Evolutionary conservation across 345 rosid genomes (phyloP), one percentile per base, ranked within the genome.

Genomic region (Camelina laxa): DNA sequence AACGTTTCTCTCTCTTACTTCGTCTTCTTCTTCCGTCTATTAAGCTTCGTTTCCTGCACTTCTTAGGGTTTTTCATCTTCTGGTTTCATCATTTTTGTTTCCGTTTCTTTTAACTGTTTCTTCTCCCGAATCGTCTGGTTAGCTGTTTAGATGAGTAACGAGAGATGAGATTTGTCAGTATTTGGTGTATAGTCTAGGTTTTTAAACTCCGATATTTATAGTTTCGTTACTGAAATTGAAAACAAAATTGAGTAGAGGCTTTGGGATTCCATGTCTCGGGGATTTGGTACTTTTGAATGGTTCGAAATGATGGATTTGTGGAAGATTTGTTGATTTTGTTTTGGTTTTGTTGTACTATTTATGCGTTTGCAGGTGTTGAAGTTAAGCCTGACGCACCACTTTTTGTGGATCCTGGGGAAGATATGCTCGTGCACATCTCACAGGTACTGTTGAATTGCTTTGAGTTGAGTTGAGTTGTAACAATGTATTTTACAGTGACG

Each of bases 341-440:
- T 33, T 9, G 41, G 41, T 36, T 36, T 6, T 38, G 5, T 17
- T 20, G 48, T 56, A 20, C 20, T 69, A 36, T 55, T 21, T 7
- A 47, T 47, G 47, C 30, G 47, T 75, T 22, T 62, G 6, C 77
- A 90, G 96, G 93, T 82, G 83, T 80, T 77, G 96, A 90, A 75
- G 87, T 88, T 30, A 86, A 82, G 83, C 66, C 74, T 77, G 87
- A 90, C 7, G 65, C 24, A 39, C 24, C 82, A 7, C 74, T 81
- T 13, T 17, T 2, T 39, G 85, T 87, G 39, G 67, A 71, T 27
- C 82, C 85, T 56, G 82, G 81, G 6, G 70, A 15, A 55, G 71
- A 54, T 7, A 75, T 58, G 78, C 11, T 85, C 20, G 38, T 88
- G 73, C 96, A 87, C 81, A 82, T 87, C 70, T 90, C 93, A 36